A percentile compares a stretch with the other conserved stretches of the same genome.
phyloP scores from a whole-genome alignment of 257 asterid genomes.

The Ligustrum vulgare region DNA sequence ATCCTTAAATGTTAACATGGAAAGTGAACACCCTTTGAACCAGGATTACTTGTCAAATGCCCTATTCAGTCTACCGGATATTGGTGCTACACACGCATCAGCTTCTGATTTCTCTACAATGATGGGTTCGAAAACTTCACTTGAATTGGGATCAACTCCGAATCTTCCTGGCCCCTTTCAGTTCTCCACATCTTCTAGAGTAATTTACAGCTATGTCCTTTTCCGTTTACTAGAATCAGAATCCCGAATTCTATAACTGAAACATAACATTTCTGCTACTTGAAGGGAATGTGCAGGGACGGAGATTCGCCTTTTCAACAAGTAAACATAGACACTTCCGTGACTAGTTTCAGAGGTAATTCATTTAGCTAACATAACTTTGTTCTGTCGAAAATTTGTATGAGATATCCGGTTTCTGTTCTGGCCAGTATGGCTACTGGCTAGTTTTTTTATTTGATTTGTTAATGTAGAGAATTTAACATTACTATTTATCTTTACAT shows the following conservation, averaged over 20 bases:
- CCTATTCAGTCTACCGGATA: slow-evolving; percentile 23
- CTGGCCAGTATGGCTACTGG: neutral
- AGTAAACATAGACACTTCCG: slow-evolving; percentile 18
- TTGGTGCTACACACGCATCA: slow-evolving; percentile 22
- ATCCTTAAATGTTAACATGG: slow-evolving; percentile 26
- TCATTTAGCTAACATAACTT: neutral
- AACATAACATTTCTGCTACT: slow-evolving; percentile 20
- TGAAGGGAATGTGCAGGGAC: slow-evolving; percentile 34
- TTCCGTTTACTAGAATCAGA: slow-evolving; percentile 6
- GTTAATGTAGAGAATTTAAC: neutral
- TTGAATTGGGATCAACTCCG: slow-evolving; percentile 32
- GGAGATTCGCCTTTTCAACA: slow-evolving; percentile 29
- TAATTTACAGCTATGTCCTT: slow-evolving; percentile 15
- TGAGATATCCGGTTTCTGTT: neutral
- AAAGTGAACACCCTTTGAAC: slow-evolving; percentile 28
- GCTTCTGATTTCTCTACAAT: slow-evolving; percentile 30
- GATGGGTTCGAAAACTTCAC: slow-evolving; percentile 26
- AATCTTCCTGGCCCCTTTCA: slow-evolving; percentile 38
- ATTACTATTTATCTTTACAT: slow-evolving; percentile 12
- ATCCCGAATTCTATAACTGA: neutral
- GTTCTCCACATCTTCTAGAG: slow-evolving; percentile 35
- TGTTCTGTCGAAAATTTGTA: neutral
- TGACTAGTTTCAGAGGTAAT: slow-evolving; percentile 39
- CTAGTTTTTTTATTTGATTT: slow-evolving; percentile 2
- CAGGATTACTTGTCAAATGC: slow-evolving; percentile 28